A percentile compares a stretch with the other conserved stretches of the same genome.
These are phyloP conservation scores for Pisolithus orientalis DNA, from an alignment of 768 basidiomycete genomes.

Conservation along the genomic window DNA sequence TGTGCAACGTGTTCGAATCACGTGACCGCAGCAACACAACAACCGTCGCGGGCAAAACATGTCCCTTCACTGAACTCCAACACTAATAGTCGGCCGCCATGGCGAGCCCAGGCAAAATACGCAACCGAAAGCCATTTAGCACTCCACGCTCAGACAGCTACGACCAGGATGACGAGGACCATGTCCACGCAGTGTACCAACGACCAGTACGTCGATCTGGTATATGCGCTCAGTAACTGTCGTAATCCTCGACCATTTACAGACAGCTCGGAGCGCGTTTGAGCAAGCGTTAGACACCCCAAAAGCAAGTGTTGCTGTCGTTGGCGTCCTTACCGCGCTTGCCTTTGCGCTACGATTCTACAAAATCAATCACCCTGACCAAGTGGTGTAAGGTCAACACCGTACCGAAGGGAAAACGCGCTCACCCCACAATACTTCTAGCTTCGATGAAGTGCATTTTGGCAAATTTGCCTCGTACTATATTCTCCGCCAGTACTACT, in stretches of 20 bases:
- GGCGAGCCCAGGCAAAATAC: slow-evolving; percentile 28
- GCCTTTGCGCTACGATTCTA: slow-evolving; percentile 87
- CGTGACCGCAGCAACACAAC: slow-evolving; percentile 13
- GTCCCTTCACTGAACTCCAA: slow-evolving; percentile 1
- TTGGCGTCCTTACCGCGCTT: slow-evolving; percentile 58
- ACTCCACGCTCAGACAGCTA: slow-evolving; percentile 16
- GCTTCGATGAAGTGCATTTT: slow-evolving; percentile 98
- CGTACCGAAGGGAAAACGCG: background rate
- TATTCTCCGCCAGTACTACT: slow-evolving; percentile 90
- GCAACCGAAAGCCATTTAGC: slow-evolving; percentile 20
- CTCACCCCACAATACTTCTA: slow-evolving; percentile 24
- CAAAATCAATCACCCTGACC: slow-evolving; percentile 91
- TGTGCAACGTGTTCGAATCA: slow-evolving; percentile 5
- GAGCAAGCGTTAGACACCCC: slow-evolving; percentile 60
- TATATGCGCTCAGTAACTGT: slow-evolving; percentile 6
- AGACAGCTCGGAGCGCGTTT: slow-evolving; percentile 53
- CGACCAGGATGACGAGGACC: slow-evolving; percentile 45
- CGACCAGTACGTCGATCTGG: slow-evolving; percentile 36
- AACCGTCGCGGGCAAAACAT: background rate
- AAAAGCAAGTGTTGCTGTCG: slow-evolving; percentile 56
- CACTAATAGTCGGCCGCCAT: slow-evolving; percentile 13
- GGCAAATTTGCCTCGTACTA: slow-evolving; percentile 98
- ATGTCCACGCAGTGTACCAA: slow-evolving; percentile 42
- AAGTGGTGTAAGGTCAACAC: slow-evolving; percentile 71
- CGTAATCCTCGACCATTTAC: slow-evolving; percentile 14